A percentile compares a stretch with the other conserved stretches of the same genome.
phyloP scores from a whole-genome alignment of 1,284 basidiomycete genomes.

The Golubevia pallescens region DNA sequence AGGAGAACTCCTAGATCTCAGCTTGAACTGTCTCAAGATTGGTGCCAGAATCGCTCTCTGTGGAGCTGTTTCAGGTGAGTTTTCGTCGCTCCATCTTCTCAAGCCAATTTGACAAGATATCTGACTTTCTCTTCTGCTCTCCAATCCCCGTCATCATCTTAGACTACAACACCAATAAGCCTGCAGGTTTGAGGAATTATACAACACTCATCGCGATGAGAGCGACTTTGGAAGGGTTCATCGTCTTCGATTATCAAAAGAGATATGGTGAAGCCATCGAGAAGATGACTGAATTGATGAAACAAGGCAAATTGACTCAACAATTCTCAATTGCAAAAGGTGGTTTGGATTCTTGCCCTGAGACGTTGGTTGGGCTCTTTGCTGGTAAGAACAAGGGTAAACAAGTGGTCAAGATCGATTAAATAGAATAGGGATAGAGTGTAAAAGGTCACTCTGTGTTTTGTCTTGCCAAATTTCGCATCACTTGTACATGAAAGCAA shows the following conservation, averaged over 20 bases:
- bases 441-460: too few relatives aligned
- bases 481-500: too few relatives aligned
- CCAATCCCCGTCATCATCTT: too few relatives aligned
- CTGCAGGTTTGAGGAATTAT: neutral
- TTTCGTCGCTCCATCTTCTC: too few relatives aligned
- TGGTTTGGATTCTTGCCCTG: slow-evolving; percentile 24
- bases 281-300: neutral
- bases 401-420: slow-evolving; percentile 35
- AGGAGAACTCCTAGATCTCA: too few relatives aligned
- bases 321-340: slow-evolving; percentile 30
- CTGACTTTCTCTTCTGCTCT: too few relatives aligned
- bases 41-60: too few relatives aligned
- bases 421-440: too few relatives aligned
- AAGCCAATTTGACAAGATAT: too few relatives aligned
- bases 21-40: too few relatives aligned
- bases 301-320: neutral
- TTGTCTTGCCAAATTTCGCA: too few relatives aligned
- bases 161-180: neutral
- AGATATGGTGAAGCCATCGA: neutral
- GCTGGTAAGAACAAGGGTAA: slow-evolving; percentile 42
- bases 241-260: neutral
- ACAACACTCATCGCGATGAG: neutral
- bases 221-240: neutral
- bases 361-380: slow-evolving; percentile 37
- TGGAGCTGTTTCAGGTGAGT: too few relatives aligned